These are phyloP conservation scores for Leccinum proximum DNA, from an alignment of 1,284 basidiomycete genomes.

Conservation along the genomic window DNA sequence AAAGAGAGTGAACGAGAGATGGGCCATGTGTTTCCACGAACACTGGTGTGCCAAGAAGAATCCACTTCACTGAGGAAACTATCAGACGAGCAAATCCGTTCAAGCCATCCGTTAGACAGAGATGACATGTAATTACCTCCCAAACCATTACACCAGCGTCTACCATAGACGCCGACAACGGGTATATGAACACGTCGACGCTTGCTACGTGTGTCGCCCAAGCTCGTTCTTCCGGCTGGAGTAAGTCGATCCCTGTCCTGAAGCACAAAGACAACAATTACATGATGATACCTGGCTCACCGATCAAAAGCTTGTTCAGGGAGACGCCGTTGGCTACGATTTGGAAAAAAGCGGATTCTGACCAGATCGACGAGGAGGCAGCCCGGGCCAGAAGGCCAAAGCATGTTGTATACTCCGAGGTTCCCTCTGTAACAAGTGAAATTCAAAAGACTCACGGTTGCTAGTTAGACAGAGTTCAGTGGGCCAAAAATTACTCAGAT, in stretches of 20 bases:
- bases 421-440: background rate
- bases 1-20: background rate
- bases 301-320: background rate
- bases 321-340: background rate
- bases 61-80: background rate
- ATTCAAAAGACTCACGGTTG: background rate
- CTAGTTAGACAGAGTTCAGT: too few species aligned
- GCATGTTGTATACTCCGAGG: background rate
- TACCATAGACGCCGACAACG: background rate
- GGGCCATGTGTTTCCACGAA: constrained; percentile 1
- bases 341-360: background rate
- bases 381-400: background rate
- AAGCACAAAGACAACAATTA: too few species aligned
- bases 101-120: background rate
- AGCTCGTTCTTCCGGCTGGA: too few species aligned
- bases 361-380: background rate
- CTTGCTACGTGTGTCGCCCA: too few species aligned
- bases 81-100: background rate
- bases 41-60: background rate
- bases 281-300: background rate
- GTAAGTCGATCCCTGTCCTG: too few species aligned
- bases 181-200: background rate
- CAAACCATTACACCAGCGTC: background rate
- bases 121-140: background rate
- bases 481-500: too few species aligned